These are phyloP conservation scores for Phlebiopsis flavidoalba DNA, from an alignment of 768 basidiomycete genomes.

Conservation along the genomic window DNA sequence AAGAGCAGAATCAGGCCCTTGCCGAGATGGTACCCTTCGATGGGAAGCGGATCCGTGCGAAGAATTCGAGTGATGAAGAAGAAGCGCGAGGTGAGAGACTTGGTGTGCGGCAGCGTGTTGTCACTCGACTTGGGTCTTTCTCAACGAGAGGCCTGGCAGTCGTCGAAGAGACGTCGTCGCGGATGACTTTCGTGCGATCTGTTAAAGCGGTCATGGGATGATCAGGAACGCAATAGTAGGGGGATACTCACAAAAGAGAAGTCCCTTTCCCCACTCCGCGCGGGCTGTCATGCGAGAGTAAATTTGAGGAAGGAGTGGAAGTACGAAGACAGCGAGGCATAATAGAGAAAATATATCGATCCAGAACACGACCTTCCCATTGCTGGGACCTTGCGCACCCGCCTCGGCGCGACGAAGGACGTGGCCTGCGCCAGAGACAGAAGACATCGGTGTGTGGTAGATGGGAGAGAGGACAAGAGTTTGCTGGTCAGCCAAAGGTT, in stretches of 20 bases:
- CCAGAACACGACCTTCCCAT: not conserved
- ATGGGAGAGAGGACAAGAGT: too few species aligned
- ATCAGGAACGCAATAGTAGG: not conserved
- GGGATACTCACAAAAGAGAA: not conserved
- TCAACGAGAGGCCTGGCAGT: not conserved
- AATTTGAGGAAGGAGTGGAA: not conserved
- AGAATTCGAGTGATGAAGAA: constrained; percentile 26
- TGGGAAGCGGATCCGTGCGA: constrained; percentile 26
- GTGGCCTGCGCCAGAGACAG: too few species aligned
- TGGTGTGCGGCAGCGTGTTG: not conserved
- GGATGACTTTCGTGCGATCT: not conserved
- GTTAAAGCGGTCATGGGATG: not conserved
- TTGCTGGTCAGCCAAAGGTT: too few species aligned
- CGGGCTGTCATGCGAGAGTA: not conserved
- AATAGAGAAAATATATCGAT: not conserved
- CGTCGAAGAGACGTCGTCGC: not conserved
- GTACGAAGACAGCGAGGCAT: not conserved
- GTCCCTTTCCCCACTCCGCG: not conserved
- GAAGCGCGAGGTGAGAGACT: constrained; percentile 29
- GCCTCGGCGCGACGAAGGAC: too few species aligned
- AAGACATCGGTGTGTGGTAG: too few species aligned
- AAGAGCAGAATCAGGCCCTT: constrained; percentile 29
- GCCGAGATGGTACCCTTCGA: constrained; percentile 32
- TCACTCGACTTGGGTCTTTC: not conserved
- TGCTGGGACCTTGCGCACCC: too few species aligned